Evolutionary conservation across 78 protist species (phyloP).

Genomic region (Dictyostelium brefeldianum): DNA sequence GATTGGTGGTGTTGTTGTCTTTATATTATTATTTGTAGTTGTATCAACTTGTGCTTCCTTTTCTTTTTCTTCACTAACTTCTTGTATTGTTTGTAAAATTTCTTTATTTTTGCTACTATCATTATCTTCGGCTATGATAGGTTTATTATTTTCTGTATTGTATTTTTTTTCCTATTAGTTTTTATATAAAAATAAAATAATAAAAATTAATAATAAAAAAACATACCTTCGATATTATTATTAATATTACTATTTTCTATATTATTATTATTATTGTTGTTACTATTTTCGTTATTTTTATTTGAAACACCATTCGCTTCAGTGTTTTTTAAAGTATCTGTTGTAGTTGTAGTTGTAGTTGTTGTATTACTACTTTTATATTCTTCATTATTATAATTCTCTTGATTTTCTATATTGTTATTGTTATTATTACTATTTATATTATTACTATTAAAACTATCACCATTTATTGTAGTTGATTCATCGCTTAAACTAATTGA

Average conservation of each 20-base stretch:
- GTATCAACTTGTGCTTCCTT: not conserved
- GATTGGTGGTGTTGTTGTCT: too few relatives aligned
- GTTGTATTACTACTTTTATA: too few relatives aligned
- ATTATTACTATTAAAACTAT: not conserved
- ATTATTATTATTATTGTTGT: not conserved
- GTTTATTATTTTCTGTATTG: not conserved
- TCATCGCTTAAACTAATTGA: too few relatives aligned
- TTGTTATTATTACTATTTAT: not conserved
- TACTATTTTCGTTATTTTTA: slow-evolving; percentile 15
- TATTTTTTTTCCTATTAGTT: not conserved
- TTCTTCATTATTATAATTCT: too few relatives aligned
- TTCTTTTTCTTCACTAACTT: not conserved
- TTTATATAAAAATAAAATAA: not conserved
- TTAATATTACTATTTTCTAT: not conserved
- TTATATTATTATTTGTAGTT: not conserved
- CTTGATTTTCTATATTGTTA: not conserved
- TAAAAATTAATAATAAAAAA: too few relatives aligned
- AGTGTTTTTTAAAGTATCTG: not conserved
- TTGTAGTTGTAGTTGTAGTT: too few relatives aligned
- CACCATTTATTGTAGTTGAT: too few relatives aligned
- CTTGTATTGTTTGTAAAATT: not conserved
- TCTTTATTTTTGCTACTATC: not conserved
- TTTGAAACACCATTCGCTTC: not conserved
- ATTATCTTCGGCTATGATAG: not conserved
- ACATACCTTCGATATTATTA: not conserved